Base-by-base conservation (phyloP, 495 filamentous ascomycete species). In the Glarea lozoyensis region DNA sequence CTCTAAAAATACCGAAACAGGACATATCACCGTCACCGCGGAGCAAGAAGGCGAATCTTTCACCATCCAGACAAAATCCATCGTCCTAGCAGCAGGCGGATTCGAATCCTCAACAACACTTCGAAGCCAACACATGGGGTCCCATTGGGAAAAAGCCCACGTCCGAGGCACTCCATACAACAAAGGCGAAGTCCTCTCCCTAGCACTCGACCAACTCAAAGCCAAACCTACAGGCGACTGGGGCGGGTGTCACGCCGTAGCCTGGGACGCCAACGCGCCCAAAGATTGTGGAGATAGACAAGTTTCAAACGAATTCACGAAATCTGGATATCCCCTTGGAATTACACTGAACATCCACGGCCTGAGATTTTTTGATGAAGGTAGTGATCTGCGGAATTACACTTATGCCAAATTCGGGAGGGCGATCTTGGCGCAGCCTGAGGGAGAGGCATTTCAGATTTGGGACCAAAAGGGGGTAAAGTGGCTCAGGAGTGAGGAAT, bases 311-410 rank as follows among this genome's bases (percentile, higher is more conserved):
- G 66, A 78, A 55, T 83, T 69, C 52, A 83, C 79, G 4, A 83
- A 81, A 47, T 75, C 68, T 12, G 79, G 79, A 3, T 83, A 82
- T 43, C 79, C 79, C 2, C 59, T 83, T 0, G 79, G 77, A 1
- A 40, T 83, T 3, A 81, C 79, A 72, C 37, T 82, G 10, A 82
- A 83, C 42, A 37, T 55, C 0, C 49, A 70, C 1, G 79, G 79
- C 1, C 54, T 66, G 22, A 57, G 78, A 11, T 82, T 82, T 49
- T 73, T 81, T 1, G 78, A 83, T 49, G 78, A 83, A 46, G 78
- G 78, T 4, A 50, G 66, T 10, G 78, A 82, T 52, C 53, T 78
- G 42, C 62, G 77, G 4, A 81, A 81, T 48, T 81, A 70, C 48
- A 82, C 78, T 0, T 82, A 81, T 45, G 78, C 78, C 30, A 69